Evolutionary conservation across 1,284 basidiomycete genomes (phyloP), one percentile per base, ranked within the genome.

Genomic region (Ceratobasidium sp.): DNA sequence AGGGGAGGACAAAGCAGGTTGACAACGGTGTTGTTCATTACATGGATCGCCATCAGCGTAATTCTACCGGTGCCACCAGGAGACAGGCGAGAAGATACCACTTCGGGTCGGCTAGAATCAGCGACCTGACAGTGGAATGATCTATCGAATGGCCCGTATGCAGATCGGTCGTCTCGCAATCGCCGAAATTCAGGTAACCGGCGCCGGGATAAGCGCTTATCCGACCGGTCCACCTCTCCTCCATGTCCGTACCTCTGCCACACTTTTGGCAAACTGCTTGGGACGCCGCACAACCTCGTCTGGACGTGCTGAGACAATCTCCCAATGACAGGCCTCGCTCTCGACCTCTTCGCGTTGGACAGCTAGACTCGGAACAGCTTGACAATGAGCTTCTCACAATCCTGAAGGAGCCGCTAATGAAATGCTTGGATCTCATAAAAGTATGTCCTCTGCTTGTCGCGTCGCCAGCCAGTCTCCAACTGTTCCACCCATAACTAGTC

Each of bases 311-410:
- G 38, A 79, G 81, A 69, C 76, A 78, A 32, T 77, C 79, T 17
- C 72, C 86, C 15, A 74, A 73, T 29, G 73, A 76, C 7, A 71
- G 75, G 13, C 69, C 74, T 35, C 70, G 74, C 58, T 77, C 83
- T 31, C 82, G 88, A 25, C 82, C 90, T 6, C 83, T 88, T 34
- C 90, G 96, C 60, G 94, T 98, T 45, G 91, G 91, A 29, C 94
- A 98, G 79, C 86, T 98, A 54, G 97, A 99, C 78, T 89, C 96
- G 0, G 91, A 95, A 75, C 83, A 96, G 32, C 85, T 99, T 52
- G 97, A 99, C 80, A 87, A 90, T 70, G 95, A 98, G 73, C 85
- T 99, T 17, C 86, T 91, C 20, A 85, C 88, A 29, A 82, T 98
- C 71, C 84, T 99, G 20, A 87, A 88, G 73, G 92, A 93, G 68